These are phyloP conservation scores for Boletales sp. DNA, from an alignment of 768 basidiomycete species.

Conservation along the genomic window DNA sequence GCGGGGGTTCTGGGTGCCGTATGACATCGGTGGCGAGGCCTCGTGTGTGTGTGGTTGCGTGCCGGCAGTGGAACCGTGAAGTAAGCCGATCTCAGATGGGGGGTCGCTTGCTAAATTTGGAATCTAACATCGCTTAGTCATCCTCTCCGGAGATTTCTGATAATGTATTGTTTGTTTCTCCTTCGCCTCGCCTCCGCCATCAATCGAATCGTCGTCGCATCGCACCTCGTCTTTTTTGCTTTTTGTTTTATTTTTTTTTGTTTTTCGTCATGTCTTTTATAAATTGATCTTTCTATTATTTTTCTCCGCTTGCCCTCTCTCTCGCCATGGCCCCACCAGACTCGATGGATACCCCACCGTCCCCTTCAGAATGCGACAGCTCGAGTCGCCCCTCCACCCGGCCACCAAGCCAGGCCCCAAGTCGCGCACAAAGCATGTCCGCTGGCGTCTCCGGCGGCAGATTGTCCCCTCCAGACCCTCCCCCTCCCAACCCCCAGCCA, in stretches of 20 bases:
- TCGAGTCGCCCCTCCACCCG: slow-evolving; percentile 61
- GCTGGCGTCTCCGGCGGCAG: slow-evolving; percentile 39
- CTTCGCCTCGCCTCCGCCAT: slow-evolving; percentile 9
- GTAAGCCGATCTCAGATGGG: too few species aligned
- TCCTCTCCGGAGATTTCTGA: slow-evolving; percentile 3
- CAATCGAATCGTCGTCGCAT: slow-evolving; percentile 13
- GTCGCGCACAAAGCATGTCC: slow-evolving; percentile 36
- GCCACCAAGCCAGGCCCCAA: slow-evolving; percentile 53
- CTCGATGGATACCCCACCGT: slow-evolving; percentile 44
- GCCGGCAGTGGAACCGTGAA: too few species aligned
- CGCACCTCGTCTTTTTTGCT: not conserved
- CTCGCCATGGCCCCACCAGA: slow-evolving; percentile 38
- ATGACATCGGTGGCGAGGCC: too few species aligned
- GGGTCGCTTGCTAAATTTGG: too few species aligned
- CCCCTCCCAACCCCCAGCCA: slow-evolving; percentile 19
- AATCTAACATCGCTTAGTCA: slow-evolving; percentile 20
- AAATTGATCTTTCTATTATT: slow-evolving; percentile 9
- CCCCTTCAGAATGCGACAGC: slow-evolving; percentile 55
- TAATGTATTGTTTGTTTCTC: slow-evolving; percentile 5
- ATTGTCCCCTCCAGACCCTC: slow-evolving; percentile 28
- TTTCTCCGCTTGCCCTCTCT: not conserved
- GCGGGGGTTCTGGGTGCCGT: too few species aligned
- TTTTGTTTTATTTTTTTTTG: not conserved
- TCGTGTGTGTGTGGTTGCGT: too few species aligned
- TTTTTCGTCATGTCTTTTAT: slow-evolving; percentile 5